phyloP scores from a whole-genome alignment of 2,329 filamentous ascomycete species.

The Xylaria multiplex region DNA sequence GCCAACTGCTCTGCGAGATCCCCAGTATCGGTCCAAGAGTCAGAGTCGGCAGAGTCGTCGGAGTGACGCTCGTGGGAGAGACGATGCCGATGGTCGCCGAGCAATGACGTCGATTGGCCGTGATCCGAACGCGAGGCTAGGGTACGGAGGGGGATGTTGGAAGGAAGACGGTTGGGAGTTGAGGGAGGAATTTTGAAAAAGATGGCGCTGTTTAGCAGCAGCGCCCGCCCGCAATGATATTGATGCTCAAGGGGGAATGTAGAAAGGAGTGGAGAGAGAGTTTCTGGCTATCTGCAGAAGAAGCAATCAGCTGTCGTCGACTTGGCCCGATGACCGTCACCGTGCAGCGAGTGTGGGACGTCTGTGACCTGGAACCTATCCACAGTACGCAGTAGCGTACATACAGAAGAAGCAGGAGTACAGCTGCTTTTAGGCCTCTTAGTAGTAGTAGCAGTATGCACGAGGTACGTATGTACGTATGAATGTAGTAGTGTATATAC shows the following conservation, averaged over 20 bases:
- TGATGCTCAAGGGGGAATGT: conserved; percentile 35
- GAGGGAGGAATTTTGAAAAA: conserved; percentile 85
- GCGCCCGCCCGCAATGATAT: conserved; percentile 68
- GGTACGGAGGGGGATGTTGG: conserved; percentile 88
- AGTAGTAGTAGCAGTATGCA: conserved; percentile 12
- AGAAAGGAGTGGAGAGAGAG: conserved; percentile 49
- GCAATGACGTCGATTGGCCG: conserved; percentile 59
- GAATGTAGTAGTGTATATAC: conserved; percentile 11
- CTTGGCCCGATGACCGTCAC: conserved; percentile 38
- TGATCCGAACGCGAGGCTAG: conserved; percentile 60
- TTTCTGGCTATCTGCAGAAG: conserved; percentile 26
- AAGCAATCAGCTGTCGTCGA: conserved; percentile 39
- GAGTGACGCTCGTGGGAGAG: conserved; percentile 58
- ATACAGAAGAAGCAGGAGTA: conserved; percentile 16
- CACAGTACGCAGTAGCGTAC: conserved; percentile 18
- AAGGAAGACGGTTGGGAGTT: conserved; percentile 74
- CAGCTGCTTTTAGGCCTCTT: conserved; percentile 1
- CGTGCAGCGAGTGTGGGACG: conserved; percentile 38
- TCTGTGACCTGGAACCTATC: conserved; percentile 20
- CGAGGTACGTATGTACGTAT: conserved; percentile 19
- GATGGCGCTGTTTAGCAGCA: conserved; percentile 80
- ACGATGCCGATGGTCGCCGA: conserved; percentile 56
- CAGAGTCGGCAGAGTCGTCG: conserved; percentile 67
- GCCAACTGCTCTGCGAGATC: conserved; percentile 92
- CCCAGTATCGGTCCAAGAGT: conserved; percentile 92